phyloP scores from a whole-genome alignment of 176 grass and related monocot genomes.

The Miscanthus lutarioriparius region DNA sequence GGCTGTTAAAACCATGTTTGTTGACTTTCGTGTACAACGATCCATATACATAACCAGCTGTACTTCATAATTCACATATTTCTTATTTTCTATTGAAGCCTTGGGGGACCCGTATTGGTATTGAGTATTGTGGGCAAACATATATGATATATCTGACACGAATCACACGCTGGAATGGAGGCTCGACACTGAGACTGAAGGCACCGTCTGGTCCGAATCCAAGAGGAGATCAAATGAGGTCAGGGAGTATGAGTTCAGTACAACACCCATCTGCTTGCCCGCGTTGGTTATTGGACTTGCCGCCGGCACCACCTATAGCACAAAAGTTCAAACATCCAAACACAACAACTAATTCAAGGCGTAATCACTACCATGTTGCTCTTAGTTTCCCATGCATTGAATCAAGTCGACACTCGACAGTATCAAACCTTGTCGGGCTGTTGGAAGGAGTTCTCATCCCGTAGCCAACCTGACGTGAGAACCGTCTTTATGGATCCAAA shows the following conservation, averaged over 20 bases:
- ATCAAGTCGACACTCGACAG: neutral
- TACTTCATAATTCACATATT: neutral
- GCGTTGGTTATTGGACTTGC: slow-evolving; percentile 60
- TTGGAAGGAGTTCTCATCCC: slow-evolving; percentile 91
- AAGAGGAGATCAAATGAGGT: slow-evolving; percentile 80
- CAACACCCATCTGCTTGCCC: slow-evolving; percentile 51
- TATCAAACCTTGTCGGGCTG: slow-evolving; percentile 77
- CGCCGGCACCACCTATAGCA: slow-evolving; percentile 65
- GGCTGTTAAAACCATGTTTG: neutral
- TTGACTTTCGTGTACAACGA: too few species aligned
- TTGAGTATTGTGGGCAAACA: neutral
- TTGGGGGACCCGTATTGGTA: neutral
- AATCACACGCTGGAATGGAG: slow-evolving; percentile 34
- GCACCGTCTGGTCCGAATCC: neutral
- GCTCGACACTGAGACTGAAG: neutral
- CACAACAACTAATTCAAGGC: neutral
- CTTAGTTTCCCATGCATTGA: neutral
- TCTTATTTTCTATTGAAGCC: neutral
- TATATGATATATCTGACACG: neutral
- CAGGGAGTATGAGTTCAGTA: slow-evolving; percentile 62
- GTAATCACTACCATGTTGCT: neutral
- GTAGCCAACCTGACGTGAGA: slow-evolving; percentile 60
- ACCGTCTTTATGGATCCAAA: slow-evolving; percentile 71
- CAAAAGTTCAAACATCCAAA: slow-evolving; percentile 23
- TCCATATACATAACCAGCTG: neutral